Evolutionary conservation across 2,329 filamentous ascomycete genomes (phyloP).

Genomic region (Xylogone sp.): DNA sequence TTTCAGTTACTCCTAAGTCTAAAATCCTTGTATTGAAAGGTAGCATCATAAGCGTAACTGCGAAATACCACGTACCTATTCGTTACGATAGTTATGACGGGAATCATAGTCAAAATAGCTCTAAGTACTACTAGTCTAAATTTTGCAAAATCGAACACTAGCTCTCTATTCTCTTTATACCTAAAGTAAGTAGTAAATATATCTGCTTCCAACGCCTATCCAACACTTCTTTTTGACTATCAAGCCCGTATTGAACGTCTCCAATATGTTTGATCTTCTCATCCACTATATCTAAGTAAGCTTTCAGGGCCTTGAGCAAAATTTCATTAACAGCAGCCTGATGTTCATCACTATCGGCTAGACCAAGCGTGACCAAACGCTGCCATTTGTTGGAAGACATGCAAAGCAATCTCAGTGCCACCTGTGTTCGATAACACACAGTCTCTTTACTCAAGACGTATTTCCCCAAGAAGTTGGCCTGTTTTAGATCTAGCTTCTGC

Average conservation of each 20-base stretch:
- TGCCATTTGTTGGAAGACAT: slow-evolving; percentile 38
- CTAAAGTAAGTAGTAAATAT: slow-evolving; percentile 10
- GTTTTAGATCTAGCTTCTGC: slow-evolving; percentile 38
- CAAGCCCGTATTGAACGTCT: slow-evolving; percentile 3
- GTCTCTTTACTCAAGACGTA: slow-evolving; percentile 47
- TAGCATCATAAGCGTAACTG: no score
- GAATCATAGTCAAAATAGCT: no score
- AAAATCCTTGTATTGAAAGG: no score
- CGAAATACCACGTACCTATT: no score
- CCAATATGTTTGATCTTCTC: neutral
- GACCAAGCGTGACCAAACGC: slow-evolving; percentile 38
- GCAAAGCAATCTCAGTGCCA: slow-evolving; percentile 41
- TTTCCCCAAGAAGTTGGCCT: slow-evolving; percentile 43
- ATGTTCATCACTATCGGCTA: slow-evolving; percentile 42
- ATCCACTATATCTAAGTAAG: neutral
- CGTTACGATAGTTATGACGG: no score
- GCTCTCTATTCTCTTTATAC: slow-evolving; percentile 12
- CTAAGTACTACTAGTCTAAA: no score
- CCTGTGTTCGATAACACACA: slow-evolving; percentile 53
- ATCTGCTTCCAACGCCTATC: slow-evolving; percentile 21
- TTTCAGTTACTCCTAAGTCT: no score
- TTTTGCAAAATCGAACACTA: no score
- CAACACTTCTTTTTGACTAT: slow-evolving; percentile 15
- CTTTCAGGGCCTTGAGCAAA: slow-evolving; percentile 26
- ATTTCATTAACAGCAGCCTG: slow-evolving; percentile 35